Evolutionary conservation across 257 asterid species (phyloP).

Genomic region (Solanum gracilifrons): DNA sequence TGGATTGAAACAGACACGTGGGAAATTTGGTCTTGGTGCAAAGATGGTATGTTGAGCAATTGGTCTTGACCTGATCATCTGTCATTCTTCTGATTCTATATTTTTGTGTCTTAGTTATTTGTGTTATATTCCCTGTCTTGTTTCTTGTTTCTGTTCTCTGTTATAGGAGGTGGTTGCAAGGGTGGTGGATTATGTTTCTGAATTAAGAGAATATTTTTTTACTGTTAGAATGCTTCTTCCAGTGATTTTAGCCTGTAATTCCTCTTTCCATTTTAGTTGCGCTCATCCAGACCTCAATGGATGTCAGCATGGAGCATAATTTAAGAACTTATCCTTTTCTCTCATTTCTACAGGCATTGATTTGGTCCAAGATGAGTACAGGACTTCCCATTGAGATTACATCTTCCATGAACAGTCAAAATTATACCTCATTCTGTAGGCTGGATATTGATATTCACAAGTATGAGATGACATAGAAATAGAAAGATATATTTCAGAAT

Average conservation of each 20-base stretch:
- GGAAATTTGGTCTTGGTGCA: slow-evolving; percentile 90
- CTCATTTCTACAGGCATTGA: slow-evolving; percentile 60
- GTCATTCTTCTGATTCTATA: not conserved
- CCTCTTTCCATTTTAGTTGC: not conserved
- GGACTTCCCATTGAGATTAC: slow-evolving; percentile 67
- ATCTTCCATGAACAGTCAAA: slow-evolving; percentile 49
- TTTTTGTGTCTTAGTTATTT: not conserved
- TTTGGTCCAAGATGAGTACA: slow-evolving; percentile 98
- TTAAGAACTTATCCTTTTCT: not conserved
- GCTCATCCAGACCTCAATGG: not conserved
- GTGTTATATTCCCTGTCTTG: not conserved
- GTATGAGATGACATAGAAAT: slow-evolving; percentile 19
- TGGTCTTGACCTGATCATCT: not conserved
- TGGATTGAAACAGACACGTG: slow-evolving; percentile 93
- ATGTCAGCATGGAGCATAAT: not conserved
- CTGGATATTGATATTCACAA: slow-evolving; percentile 74
- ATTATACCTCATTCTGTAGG: slow-evolving; percentile 69
- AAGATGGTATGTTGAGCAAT: slow-evolving; percentile 60
- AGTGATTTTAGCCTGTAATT: not conserved
- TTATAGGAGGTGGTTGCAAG: not conserved
- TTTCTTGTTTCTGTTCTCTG: not conserved
- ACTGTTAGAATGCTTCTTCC: not conserved
- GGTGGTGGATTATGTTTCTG: not conserved
- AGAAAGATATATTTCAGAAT: slow-evolving; percentile 1
- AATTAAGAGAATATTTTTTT: not conserved